Conservation (phyloP, 352 stramenopile genomes). For the Phytophthora syringae region DNA sequence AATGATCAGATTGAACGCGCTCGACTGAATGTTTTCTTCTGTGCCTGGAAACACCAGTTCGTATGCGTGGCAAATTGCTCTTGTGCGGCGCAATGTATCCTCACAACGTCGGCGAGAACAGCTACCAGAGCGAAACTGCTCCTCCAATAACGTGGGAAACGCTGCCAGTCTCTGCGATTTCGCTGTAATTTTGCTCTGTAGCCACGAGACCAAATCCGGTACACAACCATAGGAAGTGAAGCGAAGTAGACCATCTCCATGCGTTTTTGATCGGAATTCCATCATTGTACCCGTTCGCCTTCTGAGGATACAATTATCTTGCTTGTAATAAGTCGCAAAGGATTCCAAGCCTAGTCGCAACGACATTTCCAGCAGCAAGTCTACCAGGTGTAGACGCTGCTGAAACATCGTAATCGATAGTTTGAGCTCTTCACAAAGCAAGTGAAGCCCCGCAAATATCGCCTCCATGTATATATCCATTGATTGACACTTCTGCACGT, state of each 20-base stretch:
- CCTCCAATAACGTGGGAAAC: conserved; percentile 41
- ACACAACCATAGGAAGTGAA: conserved; percentile 40
- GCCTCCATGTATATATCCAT: conserved; percentile 22
- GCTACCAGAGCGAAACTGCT: conserved; percentile 3
- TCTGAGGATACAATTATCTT: conserved; percentile 40
- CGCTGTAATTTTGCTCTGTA: conserved; percentile 42
- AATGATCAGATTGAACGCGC: conserved; percentile 50
- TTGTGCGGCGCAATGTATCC: conserved; percentile 38
- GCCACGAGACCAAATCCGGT: conserved; percentile 61
- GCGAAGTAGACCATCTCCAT: conserved; percentile 18
- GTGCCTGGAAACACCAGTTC: conserved; percentile 39
- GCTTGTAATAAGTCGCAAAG: conserved; percentile 61
- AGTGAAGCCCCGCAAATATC: conserved; percentile 65
- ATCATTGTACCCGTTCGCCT: not conserved
- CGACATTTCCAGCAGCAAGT: conserved; percentile 47
- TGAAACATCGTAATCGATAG: conserved; percentile 47
- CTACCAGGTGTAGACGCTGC: conserved; percentile 43
- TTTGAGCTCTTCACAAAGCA: conserved; percentile 76
- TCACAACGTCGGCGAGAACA: not conserved
- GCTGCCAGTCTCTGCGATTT: not conserved
- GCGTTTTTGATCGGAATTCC: not conserved
- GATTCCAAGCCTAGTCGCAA: conserved; percentile 31
- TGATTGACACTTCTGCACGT: not conserved
- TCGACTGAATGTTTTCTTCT: conserved; percentile 14
- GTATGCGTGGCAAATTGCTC: conserved; percentile 50